Conservation (phyloP, 371 early-diverging fungal genomes). For the Coemansia sp. region DNA sequence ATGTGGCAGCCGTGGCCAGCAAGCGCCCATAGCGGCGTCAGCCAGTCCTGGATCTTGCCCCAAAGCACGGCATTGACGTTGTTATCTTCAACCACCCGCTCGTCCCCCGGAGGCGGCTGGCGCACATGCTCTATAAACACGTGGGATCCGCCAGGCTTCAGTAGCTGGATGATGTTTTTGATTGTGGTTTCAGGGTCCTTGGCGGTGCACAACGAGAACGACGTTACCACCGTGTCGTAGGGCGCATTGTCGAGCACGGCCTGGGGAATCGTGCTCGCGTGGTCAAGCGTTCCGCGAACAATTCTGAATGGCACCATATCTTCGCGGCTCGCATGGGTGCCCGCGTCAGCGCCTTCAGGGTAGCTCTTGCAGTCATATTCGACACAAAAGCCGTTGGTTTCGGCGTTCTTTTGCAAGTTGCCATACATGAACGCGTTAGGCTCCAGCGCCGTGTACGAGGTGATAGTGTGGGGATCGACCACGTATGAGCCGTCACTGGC, state of each 20-base stretch:
- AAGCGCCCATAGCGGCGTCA: slow-evolving; percentile 40
- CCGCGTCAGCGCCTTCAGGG: background rate
- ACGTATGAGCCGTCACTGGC: slow-evolving; percentile 20
- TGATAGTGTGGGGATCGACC: slow-evolving; percentile 20
- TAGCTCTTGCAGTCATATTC: slow-evolving; percentile 19
- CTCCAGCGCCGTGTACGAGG: slow-evolving; percentile 42
- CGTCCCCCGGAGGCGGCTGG: slow-evolving; percentile 27
- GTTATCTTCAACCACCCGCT: slow-evolving; percentile 28
- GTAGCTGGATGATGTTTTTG: slow-evolving; percentile 20
- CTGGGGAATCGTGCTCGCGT: slow-evolving; percentile 24
- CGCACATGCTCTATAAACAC: slow-evolving; percentile 51
- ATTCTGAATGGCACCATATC: slow-evolving; percentile 27
- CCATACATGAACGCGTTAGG: slow-evolving; percentile 42
- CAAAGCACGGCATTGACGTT: slow-evolving; percentile 29
- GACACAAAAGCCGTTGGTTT: slow-evolving; percentile 35
- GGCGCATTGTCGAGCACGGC: slow-evolving; percentile 36
- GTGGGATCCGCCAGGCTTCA: slow-evolving; percentile 44
- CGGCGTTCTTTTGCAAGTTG: slow-evolving; percentile 29
- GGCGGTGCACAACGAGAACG: slow-evolving; percentile 47
- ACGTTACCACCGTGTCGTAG: slow-evolving; percentile 48
- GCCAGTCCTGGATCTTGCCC: slow-evolving; percentile 36
- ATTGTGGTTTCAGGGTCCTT: slow-evolving; percentile 24
- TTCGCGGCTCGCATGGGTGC: slow-evolving; percentile 1
- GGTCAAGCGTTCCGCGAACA: slow-evolving; percentile 39
- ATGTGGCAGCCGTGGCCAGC: slow-evolving; percentile 48